phyloP scores from a whole-genome alignment of 2,329 filamentous ascomycete genomes.

The Cercospora beticola region DNA sequence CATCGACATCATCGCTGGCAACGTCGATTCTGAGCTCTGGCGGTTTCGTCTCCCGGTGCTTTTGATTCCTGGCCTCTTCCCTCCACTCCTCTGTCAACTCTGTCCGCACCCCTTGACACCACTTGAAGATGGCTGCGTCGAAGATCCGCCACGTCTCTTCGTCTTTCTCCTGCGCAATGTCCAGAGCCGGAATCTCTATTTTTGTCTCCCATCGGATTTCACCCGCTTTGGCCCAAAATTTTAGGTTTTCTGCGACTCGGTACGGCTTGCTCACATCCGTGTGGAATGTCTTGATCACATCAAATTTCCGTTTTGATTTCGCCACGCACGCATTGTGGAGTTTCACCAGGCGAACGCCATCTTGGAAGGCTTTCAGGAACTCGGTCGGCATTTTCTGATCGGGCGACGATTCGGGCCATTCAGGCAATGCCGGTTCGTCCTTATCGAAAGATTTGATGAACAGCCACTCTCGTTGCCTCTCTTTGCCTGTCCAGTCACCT shows the following conservation, averaged over 20 bases:
- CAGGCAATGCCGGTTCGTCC: conserved; percentile 62
- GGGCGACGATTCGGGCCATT: conserved; percentile 56
- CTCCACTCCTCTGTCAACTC: conserved; percentile 77
- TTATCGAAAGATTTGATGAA: conserved; percentile 77
- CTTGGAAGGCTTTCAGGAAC: conserved; percentile 75
- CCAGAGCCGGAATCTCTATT: conserved; percentile 80
- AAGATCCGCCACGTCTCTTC: conserved; percentile 72
- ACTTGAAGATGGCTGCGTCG: conserved; percentile 76
- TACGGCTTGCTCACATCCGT: conserved; percentile 95
- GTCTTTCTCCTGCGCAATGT: conserved; percentile 73
- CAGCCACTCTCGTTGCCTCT: conserved; percentile 74
- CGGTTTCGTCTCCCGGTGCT: conserved; percentile 24
- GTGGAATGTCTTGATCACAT: conserved; percentile 84
- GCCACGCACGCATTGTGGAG: conserved; percentile 87
- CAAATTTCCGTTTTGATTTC: conserved; percentile 82
- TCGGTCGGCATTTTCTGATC: conserved; percentile 44
- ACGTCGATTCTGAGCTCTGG: conserved; percentile 36
- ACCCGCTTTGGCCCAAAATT: conserved; percentile 94
- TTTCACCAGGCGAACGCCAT: conserved; percentile 76
- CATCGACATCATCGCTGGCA: conserved; percentile 6
- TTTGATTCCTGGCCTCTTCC: conserved; percentile 30
- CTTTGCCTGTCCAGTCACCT: conserved; percentile 69
- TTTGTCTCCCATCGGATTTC: conserved; percentile 90
- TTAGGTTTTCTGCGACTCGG: conserved; percentile 85
- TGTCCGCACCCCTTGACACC: conserved; percentile 78